Evolutionary conservation across 2,329 filamentous ascomycete species (phyloP), one percentile per base, ranked within the genome.

Genomic region (Drechslerella dactyloides): DNA sequence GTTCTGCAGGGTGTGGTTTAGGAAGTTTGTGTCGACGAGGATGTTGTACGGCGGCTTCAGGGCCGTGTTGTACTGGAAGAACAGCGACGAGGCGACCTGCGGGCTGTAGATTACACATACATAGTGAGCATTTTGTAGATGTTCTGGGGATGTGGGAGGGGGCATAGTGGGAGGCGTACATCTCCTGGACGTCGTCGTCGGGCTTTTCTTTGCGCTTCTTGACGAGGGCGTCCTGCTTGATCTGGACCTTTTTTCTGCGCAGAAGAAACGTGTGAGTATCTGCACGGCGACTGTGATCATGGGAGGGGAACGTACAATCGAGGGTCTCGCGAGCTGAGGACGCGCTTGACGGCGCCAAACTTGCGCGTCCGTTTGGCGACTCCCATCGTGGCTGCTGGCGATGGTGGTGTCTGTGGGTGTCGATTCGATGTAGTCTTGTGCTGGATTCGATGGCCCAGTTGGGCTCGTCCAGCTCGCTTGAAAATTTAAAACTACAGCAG

Each of bases 281-380:
- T n/a, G 19, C 46, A 59, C 11, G 70, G 23, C 17, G 19, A 46
- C 0, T 19, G 50, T n/a, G 30, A 33, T n/a, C 15, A 61, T 15
- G 15, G 24, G 13, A 55, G 33, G 62, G n/a, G 11, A 19, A 77
- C 77, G 35, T 75, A 79, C 79, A 96, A 83, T 64, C 92, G 85
- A 51, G 86, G 87, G 83, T 97, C 93, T 68, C 87, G 86, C 78
- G 90, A 87, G 54, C 90, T 88, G 76, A 97, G 92, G 59, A 96
- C 83, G 76, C 91, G 85, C 83, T 96, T 96, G 78, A 92, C 87
- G 81, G 85, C 82, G 55, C 87, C 93, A 80, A 96, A 97, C 83
- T 97, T 97, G 82, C 93, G 88, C 59, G 91, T 96, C 80, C 88
- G 91, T 83, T 96, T 96, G 74, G 88, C 86, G 76, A 92, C 86